Base-by-base conservation (phyloP, 208 protist genomes). In the Naegleria gruberi region DNA sequence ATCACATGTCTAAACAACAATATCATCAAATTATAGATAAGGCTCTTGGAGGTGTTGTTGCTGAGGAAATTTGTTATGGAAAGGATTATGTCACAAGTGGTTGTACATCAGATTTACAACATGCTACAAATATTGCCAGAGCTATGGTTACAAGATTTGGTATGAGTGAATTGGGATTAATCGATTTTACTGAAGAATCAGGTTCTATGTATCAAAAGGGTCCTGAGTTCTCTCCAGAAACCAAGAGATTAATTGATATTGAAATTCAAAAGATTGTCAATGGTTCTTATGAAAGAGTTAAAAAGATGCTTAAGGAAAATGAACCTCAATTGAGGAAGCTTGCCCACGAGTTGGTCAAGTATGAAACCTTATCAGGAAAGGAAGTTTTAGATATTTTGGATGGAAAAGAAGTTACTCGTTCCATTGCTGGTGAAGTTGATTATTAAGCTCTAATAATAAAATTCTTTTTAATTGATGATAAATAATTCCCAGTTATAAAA, bases 51-150 rank as follows among this genome's bases (percentile, higher is more conserved):
- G 86, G 86, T 37, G 19, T 65, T 0, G 51, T 45, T 46, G 86
- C 86, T 81, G 86, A 89, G 46, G 86, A 89, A 77, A 34, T 89
- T 12, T 23, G 77, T 44, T 89, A 46, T 89, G 86, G 86, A 43
- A 89, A 89, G 23, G 47, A 65, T 17, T 46, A 89, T n/a, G n/a
- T 46, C 17, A 89, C 47, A n/a, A 23, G 17, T 46, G 86, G 86
- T 8, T 47, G 15, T 37, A 47, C 42, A 40, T 44, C 34, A 8
- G 86, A 89, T 89, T 77, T 89, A 45, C 37, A 89, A 34, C 10
- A 44, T 43, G 51, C 51, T 12, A 89, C 47, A 34, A 12, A 73
- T 0, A 45, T 77, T 43, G 86, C 51, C 37, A 12, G 51, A 12
- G 4, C 4, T 6, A 89, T 89, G 86, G 41, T 89, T 47, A 43